A percentile compares a stretch with the other conserved stretches of the same genome.
phyloP scores from a whole-genome alignment of 495 filamentous ascomycete species.

The Jackrogersella multiformis region DNA sequence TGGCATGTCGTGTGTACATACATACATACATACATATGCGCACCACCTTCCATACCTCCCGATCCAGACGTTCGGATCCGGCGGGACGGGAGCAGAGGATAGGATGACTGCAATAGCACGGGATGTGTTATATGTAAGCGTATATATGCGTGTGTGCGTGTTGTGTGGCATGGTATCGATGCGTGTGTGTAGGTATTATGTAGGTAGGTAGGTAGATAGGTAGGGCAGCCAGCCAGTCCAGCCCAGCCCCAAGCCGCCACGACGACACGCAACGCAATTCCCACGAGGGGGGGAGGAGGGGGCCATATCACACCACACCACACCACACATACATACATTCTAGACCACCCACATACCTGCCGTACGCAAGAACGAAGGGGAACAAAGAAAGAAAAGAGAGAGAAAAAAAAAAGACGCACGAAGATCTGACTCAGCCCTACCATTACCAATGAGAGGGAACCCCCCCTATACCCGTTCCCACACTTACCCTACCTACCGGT shows the following conservation, averaged over 20 bases:
- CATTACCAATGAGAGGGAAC: conserved; percentile 35
- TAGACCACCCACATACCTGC: not conserved
- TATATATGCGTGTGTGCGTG: not conserved
- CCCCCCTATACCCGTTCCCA: too few species aligned
- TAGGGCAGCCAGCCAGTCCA: not conserved
- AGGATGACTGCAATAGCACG: conserved; percentile 14
- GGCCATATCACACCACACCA: not conserved
- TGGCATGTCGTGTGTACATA: conserved; percentile 6
- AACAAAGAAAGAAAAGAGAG: too few species aligned
- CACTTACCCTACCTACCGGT: too few species aligned
- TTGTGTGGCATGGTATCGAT: not conserved
- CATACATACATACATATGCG: not conserved
- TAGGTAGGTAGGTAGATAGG: too few species aligned
- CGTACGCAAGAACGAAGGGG: too few species aligned
- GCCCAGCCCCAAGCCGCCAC: too few species aligned
- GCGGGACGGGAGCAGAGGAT: conserved; percentile 16
- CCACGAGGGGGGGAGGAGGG: not conserved
- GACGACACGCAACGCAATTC: not conserved
- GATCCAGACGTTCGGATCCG: conserved; percentile 31
- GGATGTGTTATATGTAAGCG: not conserved
- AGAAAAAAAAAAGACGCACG: conserved; percentile 1
- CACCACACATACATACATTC: not conserved
- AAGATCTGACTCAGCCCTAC: conserved; percentile 41
- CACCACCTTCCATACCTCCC: conserved; percentile 1
- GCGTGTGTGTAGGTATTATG: not conserved